phyloP scores from a whole-genome alignment of 306 rosid species.

The Rosa multiflora region DNA sequence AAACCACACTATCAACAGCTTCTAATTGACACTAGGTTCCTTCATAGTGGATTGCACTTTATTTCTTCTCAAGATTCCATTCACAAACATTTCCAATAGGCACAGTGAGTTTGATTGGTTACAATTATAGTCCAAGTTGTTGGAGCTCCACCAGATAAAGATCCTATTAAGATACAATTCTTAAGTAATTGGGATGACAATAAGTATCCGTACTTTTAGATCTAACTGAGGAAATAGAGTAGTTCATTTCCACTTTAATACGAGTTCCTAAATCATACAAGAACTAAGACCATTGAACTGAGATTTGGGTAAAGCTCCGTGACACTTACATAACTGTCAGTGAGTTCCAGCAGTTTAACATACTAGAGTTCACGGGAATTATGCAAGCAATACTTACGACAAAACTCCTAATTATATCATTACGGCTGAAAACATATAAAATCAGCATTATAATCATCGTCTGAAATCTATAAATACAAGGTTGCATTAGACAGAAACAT shows the following conservation, averaged over 20 bases:
- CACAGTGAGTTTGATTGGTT: not conserved
- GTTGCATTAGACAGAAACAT: not conserved
- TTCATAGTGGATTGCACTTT: slow-evolving; percentile 10
- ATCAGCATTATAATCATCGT: not conserved
- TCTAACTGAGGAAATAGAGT: not conserved
- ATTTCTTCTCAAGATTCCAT: slow-evolving; percentile 30
- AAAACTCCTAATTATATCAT: too few relatives aligned
- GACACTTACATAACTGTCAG: not conserved
- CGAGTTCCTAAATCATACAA: not conserved
- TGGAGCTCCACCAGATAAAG: not conserved
- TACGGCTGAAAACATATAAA: not conserved
- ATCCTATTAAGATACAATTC: not conserved
- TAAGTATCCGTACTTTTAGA: not conserved
- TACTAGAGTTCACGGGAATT: not conserved
- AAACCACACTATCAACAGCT: too few relatives aligned
- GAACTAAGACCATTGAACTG: not conserved
- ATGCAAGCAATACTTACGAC: not conserved
- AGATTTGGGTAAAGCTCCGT: not conserved
- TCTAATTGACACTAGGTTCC: not conserved
- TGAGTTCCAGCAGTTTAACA: slow-evolving; percentile 3
- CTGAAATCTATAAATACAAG: not conserved
- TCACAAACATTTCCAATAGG: not conserved
- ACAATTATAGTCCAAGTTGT: not conserved
- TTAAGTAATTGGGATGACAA: not conserved
- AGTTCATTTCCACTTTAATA: not conserved